These are phyloP conservation scores for Eimeria brunetti DNA, from an alignment of 169 alveolate genomes.

Conservation along the genomic window DNA sequence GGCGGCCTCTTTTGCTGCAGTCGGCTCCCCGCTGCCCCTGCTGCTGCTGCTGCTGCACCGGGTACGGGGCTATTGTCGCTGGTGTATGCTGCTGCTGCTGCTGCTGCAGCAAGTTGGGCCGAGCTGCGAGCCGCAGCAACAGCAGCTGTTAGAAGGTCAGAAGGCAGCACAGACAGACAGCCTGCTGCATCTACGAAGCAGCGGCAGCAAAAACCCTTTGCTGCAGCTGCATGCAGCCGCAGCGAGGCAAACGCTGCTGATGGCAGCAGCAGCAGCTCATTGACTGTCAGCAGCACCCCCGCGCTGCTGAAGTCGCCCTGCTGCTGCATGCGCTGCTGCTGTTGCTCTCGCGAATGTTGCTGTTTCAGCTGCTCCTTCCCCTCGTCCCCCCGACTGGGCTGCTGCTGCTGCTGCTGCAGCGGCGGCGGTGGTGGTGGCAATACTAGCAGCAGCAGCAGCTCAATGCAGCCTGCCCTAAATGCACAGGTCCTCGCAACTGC, in stretches of 20 bases:
- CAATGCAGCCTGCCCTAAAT: constrained; percentile 49
- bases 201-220: constrained; percentile 40
- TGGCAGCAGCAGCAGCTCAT: constrained; percentile 68
- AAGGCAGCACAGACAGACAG: constrained; percentile 68
- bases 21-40: neutral
- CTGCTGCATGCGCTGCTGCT: neutral
- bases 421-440: constrained; percentile 32
- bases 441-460: constrained; percentile 21
- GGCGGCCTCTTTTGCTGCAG: constrained; percentile 38
- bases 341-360: constrained; percentile 9
- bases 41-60: constrained; percentile 16
- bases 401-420: constrained; percentile 47
- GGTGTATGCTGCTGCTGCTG: neutral
- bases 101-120: constrained; percentile 32
- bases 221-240: constrained; percentile 64
- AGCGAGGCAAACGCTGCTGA: constrained; percentile 66
- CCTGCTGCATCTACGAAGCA: constrained; percentile 27
- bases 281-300: constrained; percentile 20
- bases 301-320: constrained; percentile 45
- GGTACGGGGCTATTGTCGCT: neutral
- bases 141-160: constrained; percentile 64
- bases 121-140: constrained; percentile 64
- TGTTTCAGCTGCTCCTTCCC: neutral
- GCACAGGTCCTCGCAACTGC: constrained; percentile 70
- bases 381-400: neutral